phyloP scores from a whole-genome alignment of 176 grass and related monocot species.

The Pharus latifolius region DNA sequence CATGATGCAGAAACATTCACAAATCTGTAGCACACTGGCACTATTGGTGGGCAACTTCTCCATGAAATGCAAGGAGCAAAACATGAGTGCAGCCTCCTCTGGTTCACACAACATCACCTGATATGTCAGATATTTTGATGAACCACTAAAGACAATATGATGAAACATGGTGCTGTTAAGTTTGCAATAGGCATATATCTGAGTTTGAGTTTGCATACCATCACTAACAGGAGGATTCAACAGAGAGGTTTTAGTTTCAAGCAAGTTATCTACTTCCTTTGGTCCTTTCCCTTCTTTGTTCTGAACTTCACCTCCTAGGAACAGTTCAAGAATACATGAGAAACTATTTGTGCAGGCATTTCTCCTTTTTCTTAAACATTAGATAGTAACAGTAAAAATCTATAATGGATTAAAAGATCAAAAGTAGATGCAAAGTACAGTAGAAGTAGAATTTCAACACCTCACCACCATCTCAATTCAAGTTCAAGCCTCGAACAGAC shows the following conservation, averaged over 20 bases:
- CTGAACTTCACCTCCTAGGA: constrained; percentile 20
- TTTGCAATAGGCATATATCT: not conserved
- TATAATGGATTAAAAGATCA: not conserved
- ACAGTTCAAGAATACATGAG: not conserved
- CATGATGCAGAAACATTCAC: constrained; percentile 8
- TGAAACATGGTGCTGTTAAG: not conserved
- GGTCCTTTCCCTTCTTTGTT: constrained; percentile 22
- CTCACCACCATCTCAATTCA: not conserved
- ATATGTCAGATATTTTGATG: not conserved
- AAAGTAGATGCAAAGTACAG: not conserved
- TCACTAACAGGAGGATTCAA: constrained; percentile 25
- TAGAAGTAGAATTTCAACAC: not conserved
- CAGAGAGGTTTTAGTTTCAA: not conserved
- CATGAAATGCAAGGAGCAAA: too few species aligned
- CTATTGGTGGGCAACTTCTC: too few species aligned
- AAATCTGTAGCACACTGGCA: not conserved
- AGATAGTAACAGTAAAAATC: not conserved
- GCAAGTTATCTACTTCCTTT: constrained; percentile 15
- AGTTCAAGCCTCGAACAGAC: too few species aligned
- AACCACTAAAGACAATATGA: not conserved
- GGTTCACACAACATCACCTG: not conserved
- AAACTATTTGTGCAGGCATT: not conserved
- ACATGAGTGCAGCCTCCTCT: not conserved
- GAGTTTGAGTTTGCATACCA: constrained; percentile 11
- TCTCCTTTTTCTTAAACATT: not conserved